Conservation (phyloP, 495 filamentous ascomycete genomes). For the Penicillium soppii region DNA sequence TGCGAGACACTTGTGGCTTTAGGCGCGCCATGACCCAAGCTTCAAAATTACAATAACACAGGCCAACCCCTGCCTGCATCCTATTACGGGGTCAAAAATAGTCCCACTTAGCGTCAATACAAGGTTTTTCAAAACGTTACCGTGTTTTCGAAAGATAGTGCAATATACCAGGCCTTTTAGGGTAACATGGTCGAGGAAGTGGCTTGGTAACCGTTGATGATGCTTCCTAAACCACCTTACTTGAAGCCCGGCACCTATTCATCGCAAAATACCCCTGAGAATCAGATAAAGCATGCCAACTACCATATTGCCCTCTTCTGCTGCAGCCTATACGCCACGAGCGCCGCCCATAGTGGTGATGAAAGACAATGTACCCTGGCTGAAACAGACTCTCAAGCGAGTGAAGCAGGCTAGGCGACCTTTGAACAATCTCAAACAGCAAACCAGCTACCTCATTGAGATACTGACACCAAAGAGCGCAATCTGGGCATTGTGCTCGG, state of each 20-base stretch:
- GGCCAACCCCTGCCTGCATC: neutral
- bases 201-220: slow-evolving; percentile 41
- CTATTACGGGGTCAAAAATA: no score
- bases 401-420: slow-evolving; percentile 96
- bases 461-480: slow-evolving; percentile 85
- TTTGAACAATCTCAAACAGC: slow-evolving; percentile 92
- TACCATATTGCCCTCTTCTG: slow-evolving; percentile 87
- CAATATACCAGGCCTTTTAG: neutral
- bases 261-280: slow-evolving; percentile 27
- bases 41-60: neutral
- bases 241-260: no score
- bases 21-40: neutral
- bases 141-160: neutral
- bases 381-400: slow-evolving; percentile 92
- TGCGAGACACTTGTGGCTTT: neutral
- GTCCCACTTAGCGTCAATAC: slow-evolving; percentile 3
- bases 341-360: slow-evolving; percentile 91
- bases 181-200: slow-evolving; percentile 23
- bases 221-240: slow-evolving; percentile 28
- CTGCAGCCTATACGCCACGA: slow-evolving; percentile 91
- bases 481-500: slow-evolving; percentile 90
- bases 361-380: slow-evolving; percentile 89
- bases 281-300: slow-evolving; percentile 71
- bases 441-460: slow-evolving; percentile 93
- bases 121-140: neutral